These are phyloP conservation scores for Arachis monticola DNA, from an alignment of 331 rosid genomes.

Conservation along the genomic window DNA sequence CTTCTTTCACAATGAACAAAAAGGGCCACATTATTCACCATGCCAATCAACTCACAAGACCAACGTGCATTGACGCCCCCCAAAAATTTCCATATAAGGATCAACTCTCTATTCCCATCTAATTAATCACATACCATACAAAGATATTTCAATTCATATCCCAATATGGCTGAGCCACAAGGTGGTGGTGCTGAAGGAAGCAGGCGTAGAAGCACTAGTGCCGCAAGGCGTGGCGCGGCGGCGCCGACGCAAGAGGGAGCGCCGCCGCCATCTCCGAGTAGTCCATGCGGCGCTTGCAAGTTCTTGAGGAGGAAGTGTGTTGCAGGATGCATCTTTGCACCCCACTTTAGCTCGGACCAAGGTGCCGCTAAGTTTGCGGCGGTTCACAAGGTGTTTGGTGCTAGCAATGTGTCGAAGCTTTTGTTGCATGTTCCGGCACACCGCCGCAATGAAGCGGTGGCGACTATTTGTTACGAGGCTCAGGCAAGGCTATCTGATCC, in stretches of 20 bases:
- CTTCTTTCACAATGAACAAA: constrained; percentile 46
- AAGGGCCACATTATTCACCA: constrained; percentile 49
- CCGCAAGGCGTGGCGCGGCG: constrained; percentile 34
- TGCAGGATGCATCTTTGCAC: constrained; percentile 78
- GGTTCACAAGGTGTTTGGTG: constrained; percentile 88
- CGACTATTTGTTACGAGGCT: constrained; percentile 64
- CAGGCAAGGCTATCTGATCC: constrained; percentile 74
- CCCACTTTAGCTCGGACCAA: constrained; percentile 75
- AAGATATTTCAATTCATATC: too few relatives aligned
- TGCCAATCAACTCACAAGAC: constrained; percentile 73
- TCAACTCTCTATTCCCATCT: constrained; percentile 20
- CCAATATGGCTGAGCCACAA: constrained; percentile 48
- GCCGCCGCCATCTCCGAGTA: neutral
- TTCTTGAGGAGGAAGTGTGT: constrained; percentile 79
- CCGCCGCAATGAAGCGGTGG: constrained; percentile 61
- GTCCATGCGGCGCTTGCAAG: constrained; percentile 95
- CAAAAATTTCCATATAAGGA: constrained; percentile 30
- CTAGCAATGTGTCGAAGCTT: constrained; percentile 82
- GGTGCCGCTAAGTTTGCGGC: constrained; percentile 81
- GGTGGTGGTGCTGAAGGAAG: neutral
- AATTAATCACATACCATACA: neutral
- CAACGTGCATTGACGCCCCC: constrained; percentile 50
- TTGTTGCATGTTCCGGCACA: constrained; percentile 56
- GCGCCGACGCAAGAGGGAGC: neutral
- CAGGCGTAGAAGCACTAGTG: constrained; percentile 34